A percentile compares a stretch with the other conserved stretches of the same genome.
Evolutionary conservation across 2,329 filamentous ascomycete species (phyloP).

Genomic region (Ceratocystiopsis minuta): DNA sequence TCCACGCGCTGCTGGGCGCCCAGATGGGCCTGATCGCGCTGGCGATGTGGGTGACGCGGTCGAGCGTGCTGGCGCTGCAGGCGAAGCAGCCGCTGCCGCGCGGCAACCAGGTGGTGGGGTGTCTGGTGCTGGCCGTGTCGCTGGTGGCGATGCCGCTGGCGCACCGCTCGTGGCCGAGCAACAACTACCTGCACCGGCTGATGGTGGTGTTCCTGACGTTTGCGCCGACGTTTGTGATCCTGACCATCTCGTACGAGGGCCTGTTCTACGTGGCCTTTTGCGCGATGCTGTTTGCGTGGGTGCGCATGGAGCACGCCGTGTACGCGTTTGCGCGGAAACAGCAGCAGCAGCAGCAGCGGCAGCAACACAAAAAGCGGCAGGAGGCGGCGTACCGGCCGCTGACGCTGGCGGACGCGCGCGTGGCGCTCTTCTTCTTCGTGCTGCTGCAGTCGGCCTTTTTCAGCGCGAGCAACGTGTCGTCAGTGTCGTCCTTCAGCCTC

Average conservation of each 20-base stretch:
- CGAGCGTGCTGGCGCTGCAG: constrained; percentile 70
- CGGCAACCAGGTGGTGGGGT: constrained; percentile 77
- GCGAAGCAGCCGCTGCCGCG: constrained; percentile 68
- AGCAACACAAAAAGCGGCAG: constrained; percentile 9
- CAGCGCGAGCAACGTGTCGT: constrained; percentile 89
- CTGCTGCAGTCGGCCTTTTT: constrained; percentile 93
- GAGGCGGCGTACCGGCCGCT: constrained; percentile 39
- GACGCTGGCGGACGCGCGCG: constrained; percentile 64
- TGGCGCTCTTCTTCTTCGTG: constrained; percentile 88
- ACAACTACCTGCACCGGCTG: constrained; percentile 77
- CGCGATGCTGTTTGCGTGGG: constrained; percentile 68
- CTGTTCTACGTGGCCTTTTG: constrained; percentile 90
- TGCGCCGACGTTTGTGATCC: constrained; percentile 81
- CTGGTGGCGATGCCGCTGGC: constrained; percentile 54
- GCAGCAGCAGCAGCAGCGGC: constrained; percentile 17
- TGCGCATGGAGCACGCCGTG: constrained; percentile 72
- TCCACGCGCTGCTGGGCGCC: constrained; percentile 43
- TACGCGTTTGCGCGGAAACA: constrained; percentile 24
- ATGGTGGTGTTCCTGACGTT: constrained; percentile 83
- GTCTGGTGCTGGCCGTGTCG: constrained; percentile 56
- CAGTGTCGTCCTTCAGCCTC: constrained; percentile 79
- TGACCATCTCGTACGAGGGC: constrained; percentile 94
- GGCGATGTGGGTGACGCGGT: constrained; percentile 71
- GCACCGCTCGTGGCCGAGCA: constrained; percentile 66
- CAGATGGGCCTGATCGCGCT: constrained; percentile 65